Base-by-base conservation (phyloP, 2,329 filamentous ascomycete species). In the Claviceps paspali region DNA sequence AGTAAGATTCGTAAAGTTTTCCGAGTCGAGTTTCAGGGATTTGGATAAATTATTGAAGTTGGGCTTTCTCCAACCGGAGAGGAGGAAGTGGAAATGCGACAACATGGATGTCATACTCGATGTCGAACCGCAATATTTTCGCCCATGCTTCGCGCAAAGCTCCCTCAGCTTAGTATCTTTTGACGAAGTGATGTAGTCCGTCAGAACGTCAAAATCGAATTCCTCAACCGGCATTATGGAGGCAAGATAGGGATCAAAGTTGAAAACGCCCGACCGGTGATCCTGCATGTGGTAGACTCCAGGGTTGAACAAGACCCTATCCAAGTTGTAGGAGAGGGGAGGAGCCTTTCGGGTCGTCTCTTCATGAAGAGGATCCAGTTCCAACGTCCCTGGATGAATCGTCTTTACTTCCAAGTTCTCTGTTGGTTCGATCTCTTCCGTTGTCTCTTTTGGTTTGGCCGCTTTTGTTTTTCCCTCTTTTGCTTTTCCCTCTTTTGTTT, bases 231-330 rank as follows among this genome's bases (percentile, higher is more conserved):
- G 87, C 85, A 96, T 96, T 49, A 98, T 92, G 36, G 76, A 77
- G 42, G 86, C 76, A 15, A 98, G 69, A 51, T 95, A 95, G 0
- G 92, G 91, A 52, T 98, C 88, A 50, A 98, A 98, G 55, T 98
- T 98, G 68, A 77, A 98, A 6, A 96, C 85, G 14, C 77, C 72
- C 28, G 88, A 86, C 40, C 84, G 74, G 18, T 80, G 77, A 54
- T 98, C 91, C 57, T 93, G 87, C 36, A 98, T 70, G 35, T 84
- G 79, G 55, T 95, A 94, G 27, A 95, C 83, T 17, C 91, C 87
- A 2, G 80, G 80, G 50, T 95, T 98, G 68, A 98, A 98, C 3
- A 98, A 63, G n/a, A 92, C 88, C 39, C 86, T 72, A 43, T 93
- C 84, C 23, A 95, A 65, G 6, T 82, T 80, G 52, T 91, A 80